phyloP scores from a whole-genome alignment of 352 stramenopile species.

The Elongisporangium prolatum region DNA sequence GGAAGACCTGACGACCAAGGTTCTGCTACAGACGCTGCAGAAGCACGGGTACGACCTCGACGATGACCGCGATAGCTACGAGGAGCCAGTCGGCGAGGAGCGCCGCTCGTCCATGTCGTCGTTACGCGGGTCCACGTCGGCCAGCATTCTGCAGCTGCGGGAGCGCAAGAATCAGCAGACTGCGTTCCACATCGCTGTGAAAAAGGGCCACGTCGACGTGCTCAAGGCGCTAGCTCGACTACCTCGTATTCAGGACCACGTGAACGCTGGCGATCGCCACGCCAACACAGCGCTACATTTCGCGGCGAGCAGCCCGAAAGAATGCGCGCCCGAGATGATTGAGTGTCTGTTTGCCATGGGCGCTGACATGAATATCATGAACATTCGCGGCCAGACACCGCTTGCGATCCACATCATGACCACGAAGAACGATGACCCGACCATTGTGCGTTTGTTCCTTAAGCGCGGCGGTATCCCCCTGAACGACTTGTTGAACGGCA shows the following conservation, averaged over 20 bases:
- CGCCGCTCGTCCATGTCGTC: constrained; percentile 22
- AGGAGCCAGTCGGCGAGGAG: constrained; percentile 11
- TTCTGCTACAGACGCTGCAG: constrained; percentile 78
- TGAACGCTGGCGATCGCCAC: constrained; percentile 76
- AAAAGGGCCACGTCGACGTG: constrained; percentile 81
- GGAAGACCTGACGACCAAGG: constrained; percentile 49
- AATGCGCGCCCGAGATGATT: constrained; percentile 58
- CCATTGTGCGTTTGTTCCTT: constrained; percentile 52
- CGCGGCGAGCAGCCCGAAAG: constrained; percentile 54
- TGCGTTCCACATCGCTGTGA: constrained; percentile 77
- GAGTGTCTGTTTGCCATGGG: constrained; percentile 62
- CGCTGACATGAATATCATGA: constrained; percentile 56
- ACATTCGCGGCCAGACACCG: constrained; percentile 79
- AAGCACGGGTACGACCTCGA: constrained; percentile 83
- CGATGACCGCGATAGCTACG: constrained; percentile 34
- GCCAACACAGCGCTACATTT: constrained; percentile 83
- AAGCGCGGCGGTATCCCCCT: constrained; percentile 33
- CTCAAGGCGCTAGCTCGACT: constrained; percentile 76
- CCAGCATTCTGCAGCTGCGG: constrained; percentile 69
- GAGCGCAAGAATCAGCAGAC: constrained; percentile 85
- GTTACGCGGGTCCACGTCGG: constrained; percentile 20
- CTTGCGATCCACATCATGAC: constrained; percentile 84
- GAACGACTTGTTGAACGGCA: constrained; percentile 69
- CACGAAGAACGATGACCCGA: constrained; percentile 46
- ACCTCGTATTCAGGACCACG: constrained; percentile 54